Evolutionary conservation across 768 basidiomycete species (phyloP).

Genomic region (Porpolomopsis calyptriformis): DNA sequence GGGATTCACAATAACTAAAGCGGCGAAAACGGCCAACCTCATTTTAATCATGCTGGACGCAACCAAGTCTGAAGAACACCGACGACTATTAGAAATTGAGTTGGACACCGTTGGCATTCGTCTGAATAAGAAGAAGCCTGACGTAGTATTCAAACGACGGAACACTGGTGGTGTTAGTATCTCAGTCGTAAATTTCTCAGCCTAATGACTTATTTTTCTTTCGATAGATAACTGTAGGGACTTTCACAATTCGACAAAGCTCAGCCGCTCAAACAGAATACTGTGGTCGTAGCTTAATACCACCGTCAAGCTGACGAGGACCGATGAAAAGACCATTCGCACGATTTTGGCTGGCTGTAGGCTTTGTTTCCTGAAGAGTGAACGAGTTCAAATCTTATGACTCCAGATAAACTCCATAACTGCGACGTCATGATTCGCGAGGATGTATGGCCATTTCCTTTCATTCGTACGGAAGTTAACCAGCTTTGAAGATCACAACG

Average conservation of each 20-base stretch:
- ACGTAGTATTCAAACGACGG: conserved; percentile 90
- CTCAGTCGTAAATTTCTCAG: background rate
- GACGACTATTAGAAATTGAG: conserved; percentile 79
- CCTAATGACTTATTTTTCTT: conserved; percentile 7
- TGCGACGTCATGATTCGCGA: conserved; percentile 98
- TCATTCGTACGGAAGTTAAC: conserved; percentile 7
- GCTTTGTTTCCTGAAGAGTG: conserved; percentile 18
- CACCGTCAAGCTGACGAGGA: conserved; percentile 89
- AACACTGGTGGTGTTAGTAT: conserved; percentile 78
- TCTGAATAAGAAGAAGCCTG: conserved; percentile 81
- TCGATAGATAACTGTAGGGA: conserved; percentile 57
- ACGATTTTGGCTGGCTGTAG: conserved; percentile 83
- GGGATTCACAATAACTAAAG: conserved; percentile 20
- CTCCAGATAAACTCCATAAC: conserved; percentile 75
- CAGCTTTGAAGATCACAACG: conserved; percentile 60
- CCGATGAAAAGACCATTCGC: conserved; percentile 90
- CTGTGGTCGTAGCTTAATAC: conserved; percentile 50
- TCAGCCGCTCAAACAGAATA: no score
- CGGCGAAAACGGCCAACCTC: conserved; percentile 85
- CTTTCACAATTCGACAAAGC: background rate
- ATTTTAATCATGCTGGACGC: conserved; percentile 91
- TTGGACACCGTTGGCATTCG: conserved; percentile 95
- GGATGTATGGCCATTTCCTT: conserved; percentile 51
- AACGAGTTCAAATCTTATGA: background rate
- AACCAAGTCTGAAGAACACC: conserved; percentile 88